These are phyloP conservation scores for Platanthera guangdongensis DNA, from an alignment of 106 monocot genomes.

Conservation along the genomic window DNA sequence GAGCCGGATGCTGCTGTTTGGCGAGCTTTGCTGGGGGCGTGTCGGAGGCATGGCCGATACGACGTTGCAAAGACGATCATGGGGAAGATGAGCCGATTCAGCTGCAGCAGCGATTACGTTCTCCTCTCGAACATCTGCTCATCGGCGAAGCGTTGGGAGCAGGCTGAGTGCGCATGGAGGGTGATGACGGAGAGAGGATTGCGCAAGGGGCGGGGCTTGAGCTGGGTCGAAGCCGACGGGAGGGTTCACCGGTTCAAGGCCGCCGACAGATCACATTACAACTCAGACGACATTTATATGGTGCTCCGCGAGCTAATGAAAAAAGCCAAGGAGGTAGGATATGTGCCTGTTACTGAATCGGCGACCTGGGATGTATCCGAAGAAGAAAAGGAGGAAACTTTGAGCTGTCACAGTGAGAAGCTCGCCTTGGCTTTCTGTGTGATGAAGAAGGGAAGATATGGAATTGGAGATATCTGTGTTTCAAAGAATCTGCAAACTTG, in stretches of 20 bases:
- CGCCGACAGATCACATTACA: conserved; percentile 17
- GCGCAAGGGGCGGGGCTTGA: conserved; percentile 3
- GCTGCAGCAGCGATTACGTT: conserved; percentile 44
- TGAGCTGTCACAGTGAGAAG: conserved; percentile 63
- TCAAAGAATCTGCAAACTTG: conserved; percentile 60
- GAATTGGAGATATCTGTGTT: conserved; percentile 43
- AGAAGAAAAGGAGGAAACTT: conserved; percentile 62
- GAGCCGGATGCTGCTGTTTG: conserved; percentile 32
- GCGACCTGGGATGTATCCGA: conserved; percentile 48
- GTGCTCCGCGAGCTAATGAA: conserved; percentile 23
- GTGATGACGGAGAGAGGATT: conserved; percentile 11
- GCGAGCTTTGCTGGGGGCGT: conserved; percentile 43
- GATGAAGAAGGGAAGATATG: conserved; percentile 13
- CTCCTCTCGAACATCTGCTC: conserved; percentile 14
- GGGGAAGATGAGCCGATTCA: conserved; percentile 10
- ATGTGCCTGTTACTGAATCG: conserved; percentile 14
- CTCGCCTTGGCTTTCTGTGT: conserved; percentile 50
- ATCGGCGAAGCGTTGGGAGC: conserved; percentile 6
- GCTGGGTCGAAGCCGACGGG: conserved; percentile 15
- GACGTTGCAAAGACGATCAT: conserved; percentile 21
- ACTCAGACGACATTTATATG: conserved; percentile 16
- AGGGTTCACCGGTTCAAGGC: conserved; percentile 31
- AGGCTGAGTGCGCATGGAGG: conserved; percentile 7
- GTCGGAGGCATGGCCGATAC: conserved; percentile 28
- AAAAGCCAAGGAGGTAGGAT: conserved; percentile 35